A percentile compares a stretch with the other conserved stretches of the same genome.
phyloP scores from a whole-genome alignment of 2,329 filamentous ascomycete species.

The Hypoxylon sp. region DNA sequence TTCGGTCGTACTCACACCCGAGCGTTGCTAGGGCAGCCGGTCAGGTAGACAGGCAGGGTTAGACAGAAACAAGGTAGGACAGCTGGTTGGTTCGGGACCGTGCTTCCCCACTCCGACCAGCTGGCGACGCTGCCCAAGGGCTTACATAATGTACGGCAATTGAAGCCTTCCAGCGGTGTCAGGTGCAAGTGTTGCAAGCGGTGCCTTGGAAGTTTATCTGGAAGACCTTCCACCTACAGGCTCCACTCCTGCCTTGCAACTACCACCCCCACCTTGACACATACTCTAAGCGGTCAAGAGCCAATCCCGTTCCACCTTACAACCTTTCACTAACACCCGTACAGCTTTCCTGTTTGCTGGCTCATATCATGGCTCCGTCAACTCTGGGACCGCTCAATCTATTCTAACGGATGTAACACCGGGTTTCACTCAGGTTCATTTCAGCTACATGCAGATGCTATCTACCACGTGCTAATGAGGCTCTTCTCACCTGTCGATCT shows the following conservation, averaged over 20 bases:
- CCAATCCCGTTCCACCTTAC: conserved; percentile 21
- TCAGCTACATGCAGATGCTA: conserved; percentile 27
- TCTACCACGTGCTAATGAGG: conserved; percentile 35
- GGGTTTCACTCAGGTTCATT: conserved; percentile 12
- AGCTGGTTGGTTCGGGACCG: conserved; percentile 28
- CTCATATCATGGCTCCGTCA: conserved; percentile 9
- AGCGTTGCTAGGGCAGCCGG: conserved; percentile 51
- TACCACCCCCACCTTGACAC: conserved; percentile 9
- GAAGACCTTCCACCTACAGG: conserved; percentile 25
- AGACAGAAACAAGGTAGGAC: conserved; percentile 21
- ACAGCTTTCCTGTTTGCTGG: conserved; percentile 15
- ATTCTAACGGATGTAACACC: conserved; percentile 27
- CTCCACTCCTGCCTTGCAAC: conserved; percentile 13
- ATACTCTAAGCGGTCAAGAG: conserved; percentile 12
- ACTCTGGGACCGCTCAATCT: conserved; percentile 6
- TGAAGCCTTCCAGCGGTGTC: conserved; percentile 8
- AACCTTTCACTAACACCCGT: conserved; percentile 12
- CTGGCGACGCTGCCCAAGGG: conserved; percentile 21
- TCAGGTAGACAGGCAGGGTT: conserved; percentile 23
- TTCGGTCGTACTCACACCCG: conserved; percentile 31
- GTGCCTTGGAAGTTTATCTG: conserved; percentile 1
- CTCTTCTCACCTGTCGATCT: conserved; percentile 21
- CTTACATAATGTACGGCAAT: conserved; percentile 11
- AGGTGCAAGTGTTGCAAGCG: not conserved
- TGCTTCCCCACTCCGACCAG: conserved; percentile 26